phyloP scores from a whole-genome alignment of 148 eudicot species.

The Vaccinium macrocarpon region DNA sequence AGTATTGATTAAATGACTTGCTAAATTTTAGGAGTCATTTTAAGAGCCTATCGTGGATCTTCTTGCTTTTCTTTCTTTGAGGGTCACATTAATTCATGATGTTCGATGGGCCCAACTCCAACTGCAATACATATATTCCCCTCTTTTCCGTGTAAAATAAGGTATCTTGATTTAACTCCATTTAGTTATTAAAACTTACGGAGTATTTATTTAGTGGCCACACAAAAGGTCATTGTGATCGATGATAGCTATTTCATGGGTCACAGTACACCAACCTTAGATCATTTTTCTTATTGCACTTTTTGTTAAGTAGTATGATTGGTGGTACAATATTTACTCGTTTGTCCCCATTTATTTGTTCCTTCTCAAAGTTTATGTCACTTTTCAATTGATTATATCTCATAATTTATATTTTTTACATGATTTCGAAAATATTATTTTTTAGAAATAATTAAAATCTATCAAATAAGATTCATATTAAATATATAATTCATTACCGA shows the following conservation, averaged over 20 bases:
- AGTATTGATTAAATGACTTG: too few relatives aligned
- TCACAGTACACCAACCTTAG: conserved; percentile 3
- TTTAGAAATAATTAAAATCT: too few relatives aligned
- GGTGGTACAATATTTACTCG: background rate
- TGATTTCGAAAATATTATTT: too few relatives aligned
- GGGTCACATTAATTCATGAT: conserved; percentile 4
- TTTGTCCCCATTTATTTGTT: too few relatives aligned
- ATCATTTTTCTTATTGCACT: background rate
- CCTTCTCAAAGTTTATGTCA: too few relatives aligned
- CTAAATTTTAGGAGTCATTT: too few relatives aligned
- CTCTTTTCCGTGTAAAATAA: conserved; percentile 14
- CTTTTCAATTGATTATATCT: too few relatives aligned
- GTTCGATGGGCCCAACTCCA: conserved; percentile 15
- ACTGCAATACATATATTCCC: conserved; percentile 15
- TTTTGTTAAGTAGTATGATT: background rate
- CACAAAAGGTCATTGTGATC: conserved; percentile 6
- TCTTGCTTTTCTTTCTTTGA: conserved; percentile 1
- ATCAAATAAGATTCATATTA: too few relatives aligned
- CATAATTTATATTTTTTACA: too few relatives aligned
- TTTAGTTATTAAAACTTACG: background rate
- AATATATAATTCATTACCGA: too few relatives aligned
- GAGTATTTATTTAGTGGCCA: background rate
- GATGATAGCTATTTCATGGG: background rate
- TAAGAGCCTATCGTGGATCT: too few relatives aligned
- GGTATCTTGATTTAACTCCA: conserved; percentile 36